phyloP scores from a whole-genome alignment of 352 stramenopile species.

The Pythium phragmiticola region DNA sequence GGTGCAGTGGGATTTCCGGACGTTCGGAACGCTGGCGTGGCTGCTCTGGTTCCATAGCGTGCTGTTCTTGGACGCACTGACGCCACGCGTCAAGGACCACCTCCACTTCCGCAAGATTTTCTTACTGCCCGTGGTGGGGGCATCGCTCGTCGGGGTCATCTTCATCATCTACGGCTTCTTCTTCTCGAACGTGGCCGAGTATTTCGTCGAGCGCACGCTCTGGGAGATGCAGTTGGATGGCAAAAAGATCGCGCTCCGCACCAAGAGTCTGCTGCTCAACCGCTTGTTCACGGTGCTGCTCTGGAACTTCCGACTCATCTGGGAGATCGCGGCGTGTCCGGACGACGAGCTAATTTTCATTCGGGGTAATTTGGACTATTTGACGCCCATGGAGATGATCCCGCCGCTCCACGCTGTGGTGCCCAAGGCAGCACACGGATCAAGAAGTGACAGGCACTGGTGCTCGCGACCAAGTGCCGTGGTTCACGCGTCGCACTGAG shows the following conservation, averaged over 20 bases:
- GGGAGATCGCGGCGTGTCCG: constrained; percentile 29
- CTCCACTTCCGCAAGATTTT: constrained; percentile 4
- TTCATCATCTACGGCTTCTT: constrained; percentile 35
- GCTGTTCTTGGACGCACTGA: constrained; percentile 18
- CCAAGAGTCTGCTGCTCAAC: constrained; percentile 44
- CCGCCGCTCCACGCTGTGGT: constrained; percentile 16
- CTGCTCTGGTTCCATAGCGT: constrained; percentile 8
- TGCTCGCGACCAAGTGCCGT: background rate
- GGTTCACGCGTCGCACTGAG: background rate
- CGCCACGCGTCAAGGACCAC: constrained; percentile 5
- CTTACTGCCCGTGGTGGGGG: background rate
- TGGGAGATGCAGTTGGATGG: constrained; percentile 23
- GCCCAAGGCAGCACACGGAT: background rate
- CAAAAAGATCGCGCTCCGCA: constrained; percentile 30
- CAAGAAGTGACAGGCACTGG: background rate
- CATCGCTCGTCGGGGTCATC: constrained; percentile 13
- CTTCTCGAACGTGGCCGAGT: constrained; percentile 23
- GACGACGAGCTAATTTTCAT: constrained; percentile 43
- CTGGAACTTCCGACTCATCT: constrained; percentile 40
- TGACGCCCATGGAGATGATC: constrained; percentile 49
- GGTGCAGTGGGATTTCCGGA: constrained; percentile 11
- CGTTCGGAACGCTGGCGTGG: constrained; percentile 6
- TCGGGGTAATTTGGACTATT: constrained; percentile 43
- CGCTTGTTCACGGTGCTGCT: constrained; percentile 44
- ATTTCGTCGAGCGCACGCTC: constrained; percentile 34